Evolutionary conservation across 106 monocot genomes (phyloP).

Genomic region (Dendrobium nobile): DNA sequence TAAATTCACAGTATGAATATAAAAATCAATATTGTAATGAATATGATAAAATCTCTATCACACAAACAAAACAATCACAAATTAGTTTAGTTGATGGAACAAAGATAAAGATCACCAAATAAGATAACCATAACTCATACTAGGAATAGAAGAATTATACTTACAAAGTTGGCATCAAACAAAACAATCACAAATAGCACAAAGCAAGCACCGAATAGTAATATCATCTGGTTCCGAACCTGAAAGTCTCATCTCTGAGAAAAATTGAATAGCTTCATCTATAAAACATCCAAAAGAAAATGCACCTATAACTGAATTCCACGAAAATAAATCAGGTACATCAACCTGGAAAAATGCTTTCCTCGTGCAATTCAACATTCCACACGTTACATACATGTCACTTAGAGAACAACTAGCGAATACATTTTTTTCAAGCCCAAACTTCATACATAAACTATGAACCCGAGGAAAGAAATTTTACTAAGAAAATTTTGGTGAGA

Average conservation of each 20-base stretch:
- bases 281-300: conserved; percentile 28
- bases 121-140: too few species aligned
- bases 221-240: conserved; percentile 45
- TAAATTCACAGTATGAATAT: too few species aligned
- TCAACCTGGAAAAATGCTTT: conserved; percentile 36
- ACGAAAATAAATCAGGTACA: conserved; percentile 61
- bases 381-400: conserved; percentile 70
- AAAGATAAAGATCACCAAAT: too few species aligned
- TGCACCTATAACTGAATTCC: conserved; percentile 64
- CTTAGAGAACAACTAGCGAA: conserved; percentile 49
- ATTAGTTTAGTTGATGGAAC: too few species aligned
- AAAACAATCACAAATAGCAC: neutral
- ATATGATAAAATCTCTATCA: too few species aligned
- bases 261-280: conserved; percentile 28
- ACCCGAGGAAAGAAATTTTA: conserved; percentile 10
- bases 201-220: conserved; percentile 42
- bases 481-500: too few species aligned
- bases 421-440: conserved; percentile 29
- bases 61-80: too few species aligned
- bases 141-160: too few species aligned
- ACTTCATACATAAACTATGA: conserved; percentile 50
- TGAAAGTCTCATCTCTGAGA: conserved; percentile 38
- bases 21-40: too few species aligned
- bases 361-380: conserved; percentile 38
- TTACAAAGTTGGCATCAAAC: too few species aligned